Evolutionary conservation across 2,329 filamentous ascomycete genomes (phyloP), one percentile per base, ranked within the genome.

Genomic region (Ophiostoma piceae): DNA sequence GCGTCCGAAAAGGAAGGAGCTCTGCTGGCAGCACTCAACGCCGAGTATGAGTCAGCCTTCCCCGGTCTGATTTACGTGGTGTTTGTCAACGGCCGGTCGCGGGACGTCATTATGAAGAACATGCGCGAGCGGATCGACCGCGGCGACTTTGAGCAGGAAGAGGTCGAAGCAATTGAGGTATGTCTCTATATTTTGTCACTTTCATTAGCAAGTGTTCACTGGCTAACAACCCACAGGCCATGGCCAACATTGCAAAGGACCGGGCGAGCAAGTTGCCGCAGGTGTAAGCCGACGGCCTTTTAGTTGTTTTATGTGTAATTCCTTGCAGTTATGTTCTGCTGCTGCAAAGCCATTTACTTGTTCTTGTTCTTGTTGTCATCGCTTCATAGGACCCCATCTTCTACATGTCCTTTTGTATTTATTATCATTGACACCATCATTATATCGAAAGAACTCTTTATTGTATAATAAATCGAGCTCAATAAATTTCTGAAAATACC

Each of bases 231-330:
- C 70, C 92, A 8, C 70, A 92, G 90, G 93, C 94, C 57, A 97
- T 97, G 92, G 92, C 92, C 76, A 91, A 93, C 75, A 97, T 97
- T 76, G 94, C 94, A 39, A 85, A 87, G 68, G 92, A 97, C 76
- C 86, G 94, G 67, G 92, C 90, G 0, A 78, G 79, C 41, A 96
- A 93, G 78, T 78, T 92, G 54, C 41, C 64, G 14, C 69, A 70
- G 26, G 66, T 47, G 39, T 66, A 47, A n/a, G 57, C 26, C 32
- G 26, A 12, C 32, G n/a, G 16, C 14, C 8, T 39, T n/a, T 16
- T 11, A 35, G 29, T 32, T 68, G 67, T 47, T 29, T 47, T 26
- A 0, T 22, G 8, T 66, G 22, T 26, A 12, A 32, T 66, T 41
- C 16, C 6, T 60, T 60, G 22, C 26, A 1, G 26, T 29, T 29